Evolutionary conservation across 306 rosid species (phyloP).

Genomic region (Dalbergia cultrata): DNA sequence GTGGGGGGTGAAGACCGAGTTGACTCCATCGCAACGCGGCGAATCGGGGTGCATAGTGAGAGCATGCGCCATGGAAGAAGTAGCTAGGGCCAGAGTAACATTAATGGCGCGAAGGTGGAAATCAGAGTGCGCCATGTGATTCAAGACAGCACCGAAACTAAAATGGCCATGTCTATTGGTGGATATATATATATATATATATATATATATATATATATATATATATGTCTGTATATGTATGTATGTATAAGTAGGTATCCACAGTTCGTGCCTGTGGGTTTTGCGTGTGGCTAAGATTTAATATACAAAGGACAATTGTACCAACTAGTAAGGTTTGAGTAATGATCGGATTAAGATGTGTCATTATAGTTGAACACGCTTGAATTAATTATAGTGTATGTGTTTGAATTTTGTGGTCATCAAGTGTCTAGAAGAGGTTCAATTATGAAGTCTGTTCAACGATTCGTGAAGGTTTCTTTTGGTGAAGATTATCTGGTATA

Average conservation of each 20-base stretch:
- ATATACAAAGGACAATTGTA: not conserved
- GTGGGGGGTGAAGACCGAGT: not conserved
- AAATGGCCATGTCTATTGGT: slow-evolving; percentile 2
- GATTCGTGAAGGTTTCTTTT: not conserved
- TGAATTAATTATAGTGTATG: not conserved
- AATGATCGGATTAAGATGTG: not conserved
- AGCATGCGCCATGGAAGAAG: not conserved
- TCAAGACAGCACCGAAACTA: not conserved
- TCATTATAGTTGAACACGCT: not conserved
- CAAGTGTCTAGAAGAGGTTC: not conserved
- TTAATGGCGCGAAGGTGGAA: not conserved
- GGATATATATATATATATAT: not conserved
- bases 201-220: not conserved
- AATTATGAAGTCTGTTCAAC: not conserved
- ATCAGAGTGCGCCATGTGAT: not conserved
- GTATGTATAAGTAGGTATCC: no score
- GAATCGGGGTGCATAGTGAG: not conserved
- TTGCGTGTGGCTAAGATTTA: not conserved
- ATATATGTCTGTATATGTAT: no score
- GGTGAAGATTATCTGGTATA: not conserved
- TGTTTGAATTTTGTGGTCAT: not conserved
- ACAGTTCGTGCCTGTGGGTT: not conserved
- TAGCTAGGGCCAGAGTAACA: not conserved
- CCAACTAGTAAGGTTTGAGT: slow-evolving; percentile 4
- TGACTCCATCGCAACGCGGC: not conserved